Evolutionary conservation across 805 yeast genomes (phyloP).

Genomic region (Candida lessepsii): DNA sequence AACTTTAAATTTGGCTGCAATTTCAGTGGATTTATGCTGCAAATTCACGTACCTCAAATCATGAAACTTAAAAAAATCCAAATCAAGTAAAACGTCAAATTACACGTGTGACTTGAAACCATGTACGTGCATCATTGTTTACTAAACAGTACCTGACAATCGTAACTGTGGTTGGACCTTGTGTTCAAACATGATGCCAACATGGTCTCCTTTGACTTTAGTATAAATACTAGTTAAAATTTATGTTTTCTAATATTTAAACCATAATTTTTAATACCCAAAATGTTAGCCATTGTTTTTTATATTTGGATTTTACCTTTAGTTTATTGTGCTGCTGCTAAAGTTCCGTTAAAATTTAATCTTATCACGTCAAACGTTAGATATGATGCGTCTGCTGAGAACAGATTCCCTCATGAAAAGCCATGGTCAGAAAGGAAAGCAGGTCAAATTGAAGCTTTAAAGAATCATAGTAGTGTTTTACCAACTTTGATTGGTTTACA

Average conservation of each 20-base stretch:
- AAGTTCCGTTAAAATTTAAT: slow-evolving; percentile 11
- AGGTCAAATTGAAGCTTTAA: slow-evolving; percentile 27
- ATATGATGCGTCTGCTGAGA: slow-evolving; percentile 28
- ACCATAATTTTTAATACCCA: background rate
- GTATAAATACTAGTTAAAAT: background rate
- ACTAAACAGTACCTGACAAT: background rate
- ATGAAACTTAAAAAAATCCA: background rate
- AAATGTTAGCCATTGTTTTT: background rate
- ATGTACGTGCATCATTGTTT: too few relatives aligned
- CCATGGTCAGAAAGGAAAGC: slow-evolving; percentile 46
- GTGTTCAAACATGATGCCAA: background rate
- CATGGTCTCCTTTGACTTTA: background rate
- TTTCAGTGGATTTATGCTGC: background rate
- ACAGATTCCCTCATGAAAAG: slow-evolving; percentile 35
- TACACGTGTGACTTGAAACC: background rate
- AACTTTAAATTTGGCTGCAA: background rate
- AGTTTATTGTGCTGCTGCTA: background rate
- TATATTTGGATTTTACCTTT: background rate
- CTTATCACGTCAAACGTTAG: slow-evolving; percentile 33
- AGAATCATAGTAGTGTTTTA: slow-evolving; percentile 4
- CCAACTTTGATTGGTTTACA: slow-evolving; percentile 42
- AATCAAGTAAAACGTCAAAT: background rate
- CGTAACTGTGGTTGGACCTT: background rate
- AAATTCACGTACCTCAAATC: background rate
- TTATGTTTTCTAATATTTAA: background rate